Evolutionary conservation across 495 filamentous ascomycete species (phyloP).

Genomic region (Penicillium robsamsonii): DNA sequence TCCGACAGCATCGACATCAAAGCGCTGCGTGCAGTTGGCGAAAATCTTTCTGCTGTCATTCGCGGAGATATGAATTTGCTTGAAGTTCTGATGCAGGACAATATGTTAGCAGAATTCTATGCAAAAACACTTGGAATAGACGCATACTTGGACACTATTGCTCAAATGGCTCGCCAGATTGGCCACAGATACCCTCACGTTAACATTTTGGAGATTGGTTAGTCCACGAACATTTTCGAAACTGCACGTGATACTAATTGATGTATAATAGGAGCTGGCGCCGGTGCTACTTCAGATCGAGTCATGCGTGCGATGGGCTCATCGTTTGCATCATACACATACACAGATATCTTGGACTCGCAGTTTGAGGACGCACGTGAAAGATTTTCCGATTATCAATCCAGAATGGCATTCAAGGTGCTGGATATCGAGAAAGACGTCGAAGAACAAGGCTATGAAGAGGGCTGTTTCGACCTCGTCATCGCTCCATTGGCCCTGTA

Average conservation of each 20-base stretch:
- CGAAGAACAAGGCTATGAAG: slow-evolving; percentile 42
- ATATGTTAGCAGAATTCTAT: slow-evolving; percentile 43
- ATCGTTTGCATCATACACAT: slow-evolving; percentile 41
- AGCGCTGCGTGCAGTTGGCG: slow-evolving; percentile 30
- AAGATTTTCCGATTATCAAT: slow-evolving; percentile 13
- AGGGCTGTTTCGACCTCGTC: slow-evolving; percentile 50
- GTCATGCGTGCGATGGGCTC: slow-evolving; percentile 23
- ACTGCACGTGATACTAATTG: slow-evolving; percentile 3
- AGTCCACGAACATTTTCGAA: background rate
- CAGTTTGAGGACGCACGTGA: slow-evolving; percentile 38
- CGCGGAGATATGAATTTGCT: slow-evolving; percentile 39
- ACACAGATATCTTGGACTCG: slow-evolving; percentile 48
- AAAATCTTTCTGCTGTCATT: slow-evolving; percentile 37
- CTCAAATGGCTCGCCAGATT: slow-evolving; percentile 32
- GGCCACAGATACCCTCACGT: slow-evolving; percentile 31
- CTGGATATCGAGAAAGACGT: slow-evolving; percentile 44
- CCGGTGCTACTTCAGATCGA: slow-evolving; percentile 43
- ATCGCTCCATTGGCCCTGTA: slow-evolving; percentile 26
- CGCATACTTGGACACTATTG: slow-evolving; percentile 17
- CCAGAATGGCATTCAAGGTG: slow-evolving; percentile 44
- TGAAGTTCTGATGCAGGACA: slow-evolving; percentile 41
- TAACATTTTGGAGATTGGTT: slow-evolving; percentile 40
- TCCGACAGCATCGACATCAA: slow-evolving; percentile 23
- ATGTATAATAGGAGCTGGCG: slow-evolving; percentile 26
- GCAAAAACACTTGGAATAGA: slow-evolving; percentile 20